Conservation (phyloP, 805 yeast genomes). For the Metschnikowia similis region DNA sequence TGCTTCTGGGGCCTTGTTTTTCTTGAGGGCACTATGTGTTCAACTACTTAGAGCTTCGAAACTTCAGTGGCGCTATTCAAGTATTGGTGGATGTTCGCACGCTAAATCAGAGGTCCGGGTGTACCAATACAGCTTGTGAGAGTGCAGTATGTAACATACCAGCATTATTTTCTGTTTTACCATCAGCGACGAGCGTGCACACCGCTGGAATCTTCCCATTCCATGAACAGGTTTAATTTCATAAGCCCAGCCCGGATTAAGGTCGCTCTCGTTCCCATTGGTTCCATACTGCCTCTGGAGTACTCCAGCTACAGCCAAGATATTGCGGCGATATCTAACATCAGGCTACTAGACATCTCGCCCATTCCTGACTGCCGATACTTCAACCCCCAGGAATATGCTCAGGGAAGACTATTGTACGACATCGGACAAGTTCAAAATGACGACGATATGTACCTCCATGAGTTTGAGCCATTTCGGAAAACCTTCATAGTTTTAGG, state of each 20-base stretch:
- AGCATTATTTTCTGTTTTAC: not conserved
- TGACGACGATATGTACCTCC: conserved; percentile 62
- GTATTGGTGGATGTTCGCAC: conserved; percentile 1
- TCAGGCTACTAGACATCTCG: conserved; percentile 70
- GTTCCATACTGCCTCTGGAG: conserved; percentile 38
- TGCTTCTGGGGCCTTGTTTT: not conserved
- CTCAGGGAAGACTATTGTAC: conserved; percentile 68
- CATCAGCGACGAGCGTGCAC: conserved; percentile 2
- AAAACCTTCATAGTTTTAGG: conserved; percentile 64
- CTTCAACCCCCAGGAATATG: conserved; percentile 84
- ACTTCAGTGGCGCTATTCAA: conserved; percentile 1
- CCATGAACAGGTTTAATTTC: conserved; percentile 36
- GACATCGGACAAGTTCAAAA: conserved; percentile 46
- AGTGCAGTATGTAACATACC: not conserved
- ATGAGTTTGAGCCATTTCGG: conserved; percentile 87
- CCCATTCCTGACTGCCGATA: conserved; percentile 45
- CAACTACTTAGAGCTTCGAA: not conserved
- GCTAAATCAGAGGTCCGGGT: conserved; percentile 2
- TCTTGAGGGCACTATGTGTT: not conserved
- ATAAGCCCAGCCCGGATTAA: conserved; percentile 64
- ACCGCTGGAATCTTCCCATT: not conserved
- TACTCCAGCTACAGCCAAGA: conserved; percentile 41
- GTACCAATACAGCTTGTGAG: not conserved
- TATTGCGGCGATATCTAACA: conserved; percentile 52
- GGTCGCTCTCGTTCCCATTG: conserved; percentile 65